phyloP scores from a whole-genome alignment of 441 rosid genomes.

The Populus hybrid region DNA sequence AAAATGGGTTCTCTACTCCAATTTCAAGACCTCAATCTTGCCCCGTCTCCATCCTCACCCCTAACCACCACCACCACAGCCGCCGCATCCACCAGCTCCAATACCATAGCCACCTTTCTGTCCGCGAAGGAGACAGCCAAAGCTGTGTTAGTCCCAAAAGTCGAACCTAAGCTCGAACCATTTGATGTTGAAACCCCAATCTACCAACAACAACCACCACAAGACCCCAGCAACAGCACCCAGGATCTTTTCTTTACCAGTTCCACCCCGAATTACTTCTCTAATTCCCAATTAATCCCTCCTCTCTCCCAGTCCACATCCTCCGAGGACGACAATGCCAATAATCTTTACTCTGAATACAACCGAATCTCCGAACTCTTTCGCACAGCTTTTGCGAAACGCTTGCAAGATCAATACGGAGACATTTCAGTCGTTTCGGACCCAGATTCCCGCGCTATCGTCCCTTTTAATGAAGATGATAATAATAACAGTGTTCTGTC shows the following conservation, averaged over 20 bases:
- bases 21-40: slow-evolving; percentile 43
- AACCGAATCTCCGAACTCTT: slow-evolving; percentile 59
- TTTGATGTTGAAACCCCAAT: slow-evolving; percentile 25
- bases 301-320: slow-evolving; percentile 14
- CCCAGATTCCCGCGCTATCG: slow-evolving; percentile 61
- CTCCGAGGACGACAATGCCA: slow-evolving; percentile 33
- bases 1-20: slow-evolving; percentile 56
- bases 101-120: neutral
- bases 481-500: neutral
- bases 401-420: slow-evolving; percentile 28
- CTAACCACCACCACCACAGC: neutral
- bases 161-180: slow-evolving; percentile 64
- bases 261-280: slow-evolving; percentile 20
- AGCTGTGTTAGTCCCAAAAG: slow-evolving; percentile 36
- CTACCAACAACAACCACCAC: neutral
- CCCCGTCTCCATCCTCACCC: slow-evolving; percentile 40
- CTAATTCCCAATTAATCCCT: slow-evolving; percentile 31
- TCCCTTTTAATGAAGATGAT: slow-evolving; percentile 29
- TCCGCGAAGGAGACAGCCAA: neutral
- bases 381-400: slow-evolving; percentile 58
- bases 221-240: neutral
- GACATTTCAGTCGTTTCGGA: slow-evolving; percentile 36
- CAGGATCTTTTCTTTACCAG: slow-evolving; percentile 20
- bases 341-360: slow-evolving; percentile 45
- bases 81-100: slow-evolving; percentile 14